Evolutionary conservation across 2,329 filamentous ascomycete species (phyloP), one percentile per base, ranked within the genome.

Genomic region (Juglanconis sp.): DNA sequence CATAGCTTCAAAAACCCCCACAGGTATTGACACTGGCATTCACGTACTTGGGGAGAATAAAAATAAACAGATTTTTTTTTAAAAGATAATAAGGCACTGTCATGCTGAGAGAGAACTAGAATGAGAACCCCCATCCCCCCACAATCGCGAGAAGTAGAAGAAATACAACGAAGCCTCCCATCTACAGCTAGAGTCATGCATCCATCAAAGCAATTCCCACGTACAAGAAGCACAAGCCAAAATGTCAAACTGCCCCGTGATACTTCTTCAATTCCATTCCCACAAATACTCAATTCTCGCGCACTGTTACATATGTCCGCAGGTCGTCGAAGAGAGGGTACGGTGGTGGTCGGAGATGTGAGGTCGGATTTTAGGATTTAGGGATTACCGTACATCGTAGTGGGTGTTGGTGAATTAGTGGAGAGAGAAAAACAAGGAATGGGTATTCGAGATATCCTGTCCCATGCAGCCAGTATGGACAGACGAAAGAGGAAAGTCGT

Each of bases 371-470:
- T 53, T 31, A 30, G 9, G 9, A 52, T 34, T 52, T 34, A 46
- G 55, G 47, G 38, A 57, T 52, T 51, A 57, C 24, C 55, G 38
- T 57, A 36, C 42, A 57, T 35, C 47, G 30, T 57, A 24, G 31
- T 50, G 42, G 8, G 11, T 24, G 50, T 47, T 11, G 46, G 13
- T 8, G 3, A 42, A 48, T 49, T 57, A 31, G 35, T 15, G 40
- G n/a, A 24, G 13, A 59, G n/a, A 52, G 34, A 36, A 53, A 53
- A 53, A 47, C 40, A 36, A 57, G 50, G 48, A 57, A 51, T 55
- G 61, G 61, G 61, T 63, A 63, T 63, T 63, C 42, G 59, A 54
- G 61, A 58, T 50, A 63, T 63, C 55, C 58, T 63, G 52, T 57
- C 55, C 54, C 54, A 38, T 47, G 51, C 58, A 30, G 35, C n/a